Evolutionary conservation across 306 rosid species (phyloP).

Genomic region (Mucuna pruriens): DNA sequence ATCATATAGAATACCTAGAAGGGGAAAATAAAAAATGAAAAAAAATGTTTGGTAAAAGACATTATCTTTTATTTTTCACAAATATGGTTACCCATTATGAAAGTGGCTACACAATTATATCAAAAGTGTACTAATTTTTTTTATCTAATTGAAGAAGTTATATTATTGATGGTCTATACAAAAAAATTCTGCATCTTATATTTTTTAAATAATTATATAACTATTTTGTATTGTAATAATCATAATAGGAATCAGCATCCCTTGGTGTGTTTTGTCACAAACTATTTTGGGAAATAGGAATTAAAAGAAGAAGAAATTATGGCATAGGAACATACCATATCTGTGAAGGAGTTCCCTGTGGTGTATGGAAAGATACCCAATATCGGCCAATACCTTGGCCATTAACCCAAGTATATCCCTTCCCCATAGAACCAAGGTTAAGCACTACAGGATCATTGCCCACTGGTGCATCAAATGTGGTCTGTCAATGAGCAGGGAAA

Average conservation of each 20-base stretch:
- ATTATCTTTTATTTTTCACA: not conserved
- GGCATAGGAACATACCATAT: conserved; percentile 58
- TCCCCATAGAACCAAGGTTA: conserved; percentile 91
- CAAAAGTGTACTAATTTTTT: not conserved
- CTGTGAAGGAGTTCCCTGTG: conserved; percentile 79
- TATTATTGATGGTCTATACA: not conserved
- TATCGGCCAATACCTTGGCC: conserved; percentile 84
- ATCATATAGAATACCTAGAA: not conserved
- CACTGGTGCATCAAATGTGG: conserved; percentile 67
- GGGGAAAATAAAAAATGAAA: not conserved
- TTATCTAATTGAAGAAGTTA: not conserved
- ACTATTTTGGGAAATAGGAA: not conserved
- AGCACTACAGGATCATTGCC: conserved; percentile 71
- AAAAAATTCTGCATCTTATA: not conserved
- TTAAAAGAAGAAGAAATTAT: not conserved
- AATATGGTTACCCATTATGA: conserved; percentile 12
- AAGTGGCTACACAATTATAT: not conserved
- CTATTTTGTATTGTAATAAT: not conserved
- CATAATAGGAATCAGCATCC: not conserved
- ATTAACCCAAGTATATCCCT: conserved; percentile 81
- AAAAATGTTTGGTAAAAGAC: not conserved
- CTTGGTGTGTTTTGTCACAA: not conserved
- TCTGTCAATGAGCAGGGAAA: conserved; percentile 49
- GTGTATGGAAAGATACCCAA: conserved; percentile 81
- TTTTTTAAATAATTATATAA: not conserved